Evolutionary conservation across 148 eudicot species (phyloP), one percentile per base, ranked within the genome.

Genomic region (Simmondsia chinensis): DNA sequence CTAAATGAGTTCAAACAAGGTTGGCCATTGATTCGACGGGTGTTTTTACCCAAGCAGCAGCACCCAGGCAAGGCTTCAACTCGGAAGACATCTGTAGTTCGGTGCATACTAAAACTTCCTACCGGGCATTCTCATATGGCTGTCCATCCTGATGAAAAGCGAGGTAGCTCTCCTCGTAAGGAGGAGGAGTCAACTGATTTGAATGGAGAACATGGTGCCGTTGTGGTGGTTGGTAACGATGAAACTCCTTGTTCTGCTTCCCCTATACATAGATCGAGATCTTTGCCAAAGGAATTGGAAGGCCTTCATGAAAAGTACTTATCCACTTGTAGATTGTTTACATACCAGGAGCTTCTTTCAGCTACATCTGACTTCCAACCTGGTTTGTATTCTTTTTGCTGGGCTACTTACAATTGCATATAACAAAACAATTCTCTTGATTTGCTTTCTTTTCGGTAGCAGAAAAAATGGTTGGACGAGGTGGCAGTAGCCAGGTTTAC

Each of bases 401-500:
- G 34, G 32, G 46, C 5, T 22, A 11, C 32, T 29, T 38, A 17
- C 31, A 7, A 10, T 56, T 38, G 9, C 16, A 12, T 32, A 26
- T 33, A 9, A 7, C 39, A 20, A 7, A 16, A 15, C 9, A 21
- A 15, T 7, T 33, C 29, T 57, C 43, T 39, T 10, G 43, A 41
- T 2, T 14, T 3, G 22, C 2, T 13, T 27, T 48, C 22, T 18
- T 26, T 45, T 23, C 9, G 45, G 50, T 1, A 69, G 14, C 73
- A 88, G 96, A 63, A 20, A 77, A 74, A 56, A 55, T 83, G 64
- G 64, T 88, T 43, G 96, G 96, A 35, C 75, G 66, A 71, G 96
- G 96, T 57, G 94, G 96, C 34, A 83, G 74, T 63, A 83, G 96
- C 56, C 69, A 63, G 51, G 96, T 88, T 56, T 88, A 69, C 40